These are phyloP conservation scores for Hordeum pubiflorum DNA, from an alignment of 202 grass and related monocot species.

Conservation along the genomic window DNA sequence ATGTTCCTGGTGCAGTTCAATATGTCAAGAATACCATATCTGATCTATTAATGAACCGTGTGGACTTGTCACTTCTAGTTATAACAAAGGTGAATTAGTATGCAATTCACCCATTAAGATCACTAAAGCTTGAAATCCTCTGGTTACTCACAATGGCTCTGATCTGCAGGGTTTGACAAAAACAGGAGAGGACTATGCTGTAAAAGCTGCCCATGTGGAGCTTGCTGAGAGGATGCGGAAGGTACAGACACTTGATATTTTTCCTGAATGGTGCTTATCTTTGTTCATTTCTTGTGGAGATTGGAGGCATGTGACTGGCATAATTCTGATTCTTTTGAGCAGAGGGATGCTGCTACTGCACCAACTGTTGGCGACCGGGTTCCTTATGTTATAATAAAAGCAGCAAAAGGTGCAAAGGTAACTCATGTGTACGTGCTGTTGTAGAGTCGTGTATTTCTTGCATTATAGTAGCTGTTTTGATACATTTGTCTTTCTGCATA, in stretches of 20 bases:
- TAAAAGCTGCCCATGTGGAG: slow-evolving; percentile 96
- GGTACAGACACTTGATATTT: slow-evolving; percentile 36
- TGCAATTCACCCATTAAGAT: neutral
- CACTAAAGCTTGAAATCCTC: neutral
- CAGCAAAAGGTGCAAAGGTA: slow-evolving; percentile 95
- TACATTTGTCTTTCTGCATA: slow-evolving; percentile 28
- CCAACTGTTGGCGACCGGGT: slow-evolving; percentile 95
- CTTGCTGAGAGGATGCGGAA: slow-evolving; percentile 99
- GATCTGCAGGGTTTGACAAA: slow-evolving; percentile 85
- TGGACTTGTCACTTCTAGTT: slow-evolving; percentile 96
- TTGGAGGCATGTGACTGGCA: slow-evolving; percentile 13
- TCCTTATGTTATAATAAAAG: slow-evolving; percentile 98
- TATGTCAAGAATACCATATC: slow-evolving; percentile 98
- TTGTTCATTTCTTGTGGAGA: neutral
- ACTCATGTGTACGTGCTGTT: neutral
- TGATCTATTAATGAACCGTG: slow-evolving; percentile 96
- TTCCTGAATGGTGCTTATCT: neutral
- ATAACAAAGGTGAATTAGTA: slow-evolving; percentile 80
- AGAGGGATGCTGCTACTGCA: slow-evolving; percentile 97
- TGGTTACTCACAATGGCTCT: slow-evolving; percentile 15
- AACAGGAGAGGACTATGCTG: slow-evolving; percentile 96
- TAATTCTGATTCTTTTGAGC: slow-evolving; percentile 38
- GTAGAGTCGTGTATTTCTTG: neutral
- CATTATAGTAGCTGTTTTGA: slow-evolving; percentile 24
- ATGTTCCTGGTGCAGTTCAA: slow-evolving; percentile 87